Percentiles rank a stretch among this genome's conserved stretches.
These are phyloP conservation scores for Cystobasidium onofrii DNA, from an alignment of 768 basidiomycete genomes.

Conservation along the genomic window DNA sequence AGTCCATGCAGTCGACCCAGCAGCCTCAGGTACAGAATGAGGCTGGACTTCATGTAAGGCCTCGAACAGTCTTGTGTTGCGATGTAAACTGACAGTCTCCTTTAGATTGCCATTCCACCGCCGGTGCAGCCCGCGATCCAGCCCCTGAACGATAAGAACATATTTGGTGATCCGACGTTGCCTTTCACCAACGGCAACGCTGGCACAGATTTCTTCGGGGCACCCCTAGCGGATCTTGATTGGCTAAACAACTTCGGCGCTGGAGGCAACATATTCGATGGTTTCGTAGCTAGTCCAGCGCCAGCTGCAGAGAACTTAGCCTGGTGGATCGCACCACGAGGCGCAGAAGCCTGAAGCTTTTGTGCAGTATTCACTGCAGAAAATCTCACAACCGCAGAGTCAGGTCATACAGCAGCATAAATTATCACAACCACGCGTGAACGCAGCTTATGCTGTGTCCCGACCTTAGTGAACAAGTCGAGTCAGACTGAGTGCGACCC, in stretches of 20 bases:
- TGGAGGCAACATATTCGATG: conserved; percentile 9
- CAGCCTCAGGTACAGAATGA: background rate
- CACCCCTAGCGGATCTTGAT: background rate
- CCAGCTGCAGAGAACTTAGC: background rate
- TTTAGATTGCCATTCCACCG: background rate
- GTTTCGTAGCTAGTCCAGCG: background rate
- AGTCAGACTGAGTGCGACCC: too few species aligned
- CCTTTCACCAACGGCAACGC: background rate
- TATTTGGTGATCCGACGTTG: background rate
- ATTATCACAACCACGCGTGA: too few species aligned
- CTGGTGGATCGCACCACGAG: background rate
- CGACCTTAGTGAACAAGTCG: too few species aligned
- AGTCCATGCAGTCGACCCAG: background rate
- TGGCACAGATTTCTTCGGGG: background rate
- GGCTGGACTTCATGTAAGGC: background rate
- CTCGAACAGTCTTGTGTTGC: too few species aligned
- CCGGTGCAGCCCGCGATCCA: background rate
- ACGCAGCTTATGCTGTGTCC: too few species aligned
- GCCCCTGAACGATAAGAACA: background rate
- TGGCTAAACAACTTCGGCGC: background rate
- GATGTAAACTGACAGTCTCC: too few species aligned
- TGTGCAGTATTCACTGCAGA: background rate
- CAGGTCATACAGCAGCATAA: too few species aligned
- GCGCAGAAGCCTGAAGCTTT: background rate
- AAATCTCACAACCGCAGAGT: too few species aligned